Conservation (phyloP, 164 flowering plant species). For the Vitis amurensis region DNA sequence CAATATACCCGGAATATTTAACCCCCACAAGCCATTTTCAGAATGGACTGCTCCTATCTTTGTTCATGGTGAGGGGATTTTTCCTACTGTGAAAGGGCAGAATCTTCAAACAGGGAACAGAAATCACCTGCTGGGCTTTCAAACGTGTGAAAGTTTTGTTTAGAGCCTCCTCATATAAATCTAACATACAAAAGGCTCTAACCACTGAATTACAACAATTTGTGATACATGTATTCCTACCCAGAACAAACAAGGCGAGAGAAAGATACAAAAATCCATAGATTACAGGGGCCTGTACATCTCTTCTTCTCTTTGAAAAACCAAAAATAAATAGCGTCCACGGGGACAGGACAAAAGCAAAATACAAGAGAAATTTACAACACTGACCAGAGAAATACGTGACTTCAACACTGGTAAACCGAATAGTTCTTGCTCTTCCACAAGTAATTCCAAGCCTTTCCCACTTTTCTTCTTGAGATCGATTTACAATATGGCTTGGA, state of each 20-base stretch:
- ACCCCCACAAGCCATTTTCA: no score
- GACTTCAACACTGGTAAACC: conserved; percentile 34
- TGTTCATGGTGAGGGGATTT: no score
- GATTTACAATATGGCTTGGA: conserved; percentile 56
- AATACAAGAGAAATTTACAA: conserved; percentile 41
- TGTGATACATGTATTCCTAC: conserved; percentile 16
- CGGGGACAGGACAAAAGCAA: conserved; percentile 13
- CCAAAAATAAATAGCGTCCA: conserved; percentile 22
- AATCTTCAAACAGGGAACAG: no score
- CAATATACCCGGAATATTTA: no score
- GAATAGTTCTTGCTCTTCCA: conserved; percentile 55
- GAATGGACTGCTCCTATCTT: no score
- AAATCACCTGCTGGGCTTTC: no score
- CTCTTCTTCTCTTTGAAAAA: conserved; percentile 31
- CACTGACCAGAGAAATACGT: background rate
- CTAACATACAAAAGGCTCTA: no score
- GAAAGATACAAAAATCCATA: conserved; percentile 20
- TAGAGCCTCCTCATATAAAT: no score
- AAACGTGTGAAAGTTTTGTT: no score
- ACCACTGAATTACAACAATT: no score
- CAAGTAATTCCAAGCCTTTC: conserved; percentile 38
- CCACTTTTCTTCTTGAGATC: conserved; percentile 35
- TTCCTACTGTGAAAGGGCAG: no score
- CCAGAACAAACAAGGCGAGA: background rate
- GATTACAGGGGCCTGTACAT: conserved; percentile 45